Evolutionary conservation across 306 rosid genomes (phyloP).

Genomic region (Lathyrus tuberosus): DNA sequence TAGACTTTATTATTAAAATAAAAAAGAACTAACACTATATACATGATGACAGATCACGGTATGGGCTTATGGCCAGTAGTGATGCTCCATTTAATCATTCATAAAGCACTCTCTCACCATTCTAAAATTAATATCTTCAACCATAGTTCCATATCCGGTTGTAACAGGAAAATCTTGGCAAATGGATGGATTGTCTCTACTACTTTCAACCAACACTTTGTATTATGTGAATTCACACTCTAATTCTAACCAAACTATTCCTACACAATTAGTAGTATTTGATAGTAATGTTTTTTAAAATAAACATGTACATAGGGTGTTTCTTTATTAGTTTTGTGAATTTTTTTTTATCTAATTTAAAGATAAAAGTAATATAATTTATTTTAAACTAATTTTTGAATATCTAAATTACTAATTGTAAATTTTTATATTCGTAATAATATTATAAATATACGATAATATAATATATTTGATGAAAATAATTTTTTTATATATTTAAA

Average conservation of each 20-base stretch:
- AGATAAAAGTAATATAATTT: no score
- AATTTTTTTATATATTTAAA: no score
- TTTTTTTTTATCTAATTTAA: background rate
- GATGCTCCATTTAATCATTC: conserved; percentile 22
- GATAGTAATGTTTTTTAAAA: background rate
- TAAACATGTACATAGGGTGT: background rate
- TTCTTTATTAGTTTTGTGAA: no score
- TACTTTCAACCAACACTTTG: conserved; percentile 1
- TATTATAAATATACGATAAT: no score
- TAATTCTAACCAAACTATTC: conserved; percentile 29
- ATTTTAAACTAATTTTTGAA: no score
- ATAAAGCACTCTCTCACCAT: conserved; percentile 12
- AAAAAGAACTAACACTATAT: conserved; percentile 5
- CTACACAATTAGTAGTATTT: background rate
- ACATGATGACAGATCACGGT: conserved; percentile 23
- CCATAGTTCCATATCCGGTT: background rate
- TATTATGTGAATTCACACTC: background rate
- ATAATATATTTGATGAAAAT: no score
- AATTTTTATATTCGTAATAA: no score
- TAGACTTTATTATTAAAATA: background rate
- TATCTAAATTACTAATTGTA: no score
- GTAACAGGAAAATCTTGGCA: conserved; percentile 11
- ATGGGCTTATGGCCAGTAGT: background rate
- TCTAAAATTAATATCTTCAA: conserved; percentile 5
- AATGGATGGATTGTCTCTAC: background rate